phyloP scores from a whole-genome alignment of 495 filamentous ascomycete species.

The Penicillium argentinense region DNA sequence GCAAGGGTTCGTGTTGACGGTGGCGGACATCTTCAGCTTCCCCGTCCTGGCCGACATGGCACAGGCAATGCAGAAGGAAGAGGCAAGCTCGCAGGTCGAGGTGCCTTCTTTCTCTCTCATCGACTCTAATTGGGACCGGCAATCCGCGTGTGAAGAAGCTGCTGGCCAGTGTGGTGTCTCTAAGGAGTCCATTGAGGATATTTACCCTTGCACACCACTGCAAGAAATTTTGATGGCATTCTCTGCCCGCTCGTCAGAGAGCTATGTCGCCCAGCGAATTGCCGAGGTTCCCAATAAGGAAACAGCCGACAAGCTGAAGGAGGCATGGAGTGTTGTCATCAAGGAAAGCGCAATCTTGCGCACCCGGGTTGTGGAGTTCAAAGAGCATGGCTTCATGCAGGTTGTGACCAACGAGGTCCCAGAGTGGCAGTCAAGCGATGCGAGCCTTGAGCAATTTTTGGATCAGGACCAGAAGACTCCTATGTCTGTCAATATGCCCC shows the following conservation, averaged over 20 bases:
- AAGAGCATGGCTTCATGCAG: constrained; percentile 45
- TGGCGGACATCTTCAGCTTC: constrained; percentile 45
- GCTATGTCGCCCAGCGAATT: constrained; percentile 49
- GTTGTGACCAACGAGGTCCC: constrained; percentile 42
- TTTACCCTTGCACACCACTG: constrained; percentile 36
- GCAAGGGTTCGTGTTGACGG: constrained; percentile 33
- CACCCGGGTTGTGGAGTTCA: constrained; percentile 49
- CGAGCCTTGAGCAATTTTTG: constrained; percentile 41
- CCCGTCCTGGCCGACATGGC: constrained; percentile 7
- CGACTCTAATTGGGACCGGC: background rate
- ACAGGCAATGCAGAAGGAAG: constrained; percentile 1
- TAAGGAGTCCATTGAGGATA: constrained; percentile 27
- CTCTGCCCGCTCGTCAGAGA: constrained; percentile 45
- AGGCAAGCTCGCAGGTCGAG: constrained; percentile 5
- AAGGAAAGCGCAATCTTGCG: constrained; percentile 46
- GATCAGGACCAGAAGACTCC: constrained; percentile 35
- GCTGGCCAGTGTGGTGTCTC: background rate
- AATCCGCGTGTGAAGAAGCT: background rate
- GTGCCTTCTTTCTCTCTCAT: constrained; percentile 3
- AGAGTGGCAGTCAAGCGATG: constrained; percentile 21
- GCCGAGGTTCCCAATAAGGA: constrained; percentile 26
- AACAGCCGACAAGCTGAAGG: constrained; percentile 27
- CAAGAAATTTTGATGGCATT: constrained; percentile 57
- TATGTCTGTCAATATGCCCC: constrained; percentile 44
- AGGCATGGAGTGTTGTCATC: constrained; percentile 40